A percentile compares a stretch with the other conserved stretches of the same genome.
phyloP scores from a whole-genome alignment of 495 filamentous ascomycete genomes.

The Penicillium paxilli region DNA sequence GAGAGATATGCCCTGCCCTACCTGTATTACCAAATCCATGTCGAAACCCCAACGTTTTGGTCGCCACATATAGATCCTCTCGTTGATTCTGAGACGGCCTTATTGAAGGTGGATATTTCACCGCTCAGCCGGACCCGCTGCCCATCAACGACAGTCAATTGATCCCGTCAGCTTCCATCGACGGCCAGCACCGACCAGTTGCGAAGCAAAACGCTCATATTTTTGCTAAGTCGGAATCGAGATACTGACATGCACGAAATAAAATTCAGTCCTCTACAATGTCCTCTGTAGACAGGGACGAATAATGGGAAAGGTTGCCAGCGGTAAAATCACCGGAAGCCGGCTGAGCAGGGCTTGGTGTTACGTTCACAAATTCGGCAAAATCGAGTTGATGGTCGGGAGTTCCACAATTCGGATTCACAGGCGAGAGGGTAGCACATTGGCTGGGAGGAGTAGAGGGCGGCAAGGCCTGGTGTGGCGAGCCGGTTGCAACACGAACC shows the following conservation, averaged over 20 bases:
- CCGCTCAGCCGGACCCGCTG: not conserved
- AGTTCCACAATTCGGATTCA: constrained; percentile 63
- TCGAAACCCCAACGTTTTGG: too few species aligned
- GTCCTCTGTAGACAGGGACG: constrained; percentile 48
- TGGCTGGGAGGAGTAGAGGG: constrained; percentile 85
- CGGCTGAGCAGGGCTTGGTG: constrained; percentile 86
- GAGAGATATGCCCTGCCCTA: too few species aligned
- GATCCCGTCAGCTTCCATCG: too few species aligned
- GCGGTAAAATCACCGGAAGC: constrained; percentile 62
- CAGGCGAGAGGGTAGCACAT: constrained; percentile 59
- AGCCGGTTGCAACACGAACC: constrained; percentile 46
- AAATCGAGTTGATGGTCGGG: constrained; percentile 78
- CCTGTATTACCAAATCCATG: too few species aligned
- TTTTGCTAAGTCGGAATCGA: constrained; percentile 4
- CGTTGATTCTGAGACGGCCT: too few species aligned
- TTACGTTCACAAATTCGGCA: constrained; percentile 92
- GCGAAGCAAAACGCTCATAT: too few species aligned
- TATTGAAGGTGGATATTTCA: not conserved
- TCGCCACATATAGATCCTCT: too few species aligned
- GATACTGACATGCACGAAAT: constrained; percentile 55
- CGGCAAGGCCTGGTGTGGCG: constrained; percentile 50
- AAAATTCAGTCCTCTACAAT: constrained; percentile 61
- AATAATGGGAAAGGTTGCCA: constrained; percentile 55
- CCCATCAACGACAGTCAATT: not conserved
- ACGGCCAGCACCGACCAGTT: not conserved